A percentile compares a stretch with the other conserved stretches of the same genome.
phyloP scores from a whole-genome alignment of 257 asterid genomes.

The Euphrasia confusa region DNA sequence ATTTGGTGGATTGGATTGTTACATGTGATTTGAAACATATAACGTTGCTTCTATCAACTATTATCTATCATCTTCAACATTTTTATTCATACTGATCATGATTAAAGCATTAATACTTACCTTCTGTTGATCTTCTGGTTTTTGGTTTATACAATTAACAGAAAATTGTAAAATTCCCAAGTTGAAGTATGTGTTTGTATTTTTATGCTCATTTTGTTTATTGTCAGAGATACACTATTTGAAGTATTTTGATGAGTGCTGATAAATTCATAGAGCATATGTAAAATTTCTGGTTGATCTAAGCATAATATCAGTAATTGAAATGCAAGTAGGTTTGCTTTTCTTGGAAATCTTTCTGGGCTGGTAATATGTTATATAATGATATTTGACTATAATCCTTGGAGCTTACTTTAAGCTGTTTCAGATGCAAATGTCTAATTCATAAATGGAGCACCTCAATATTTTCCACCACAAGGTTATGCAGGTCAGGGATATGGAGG shows the following conservation, averaged over 20 bases:
- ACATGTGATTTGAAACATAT: neutral
- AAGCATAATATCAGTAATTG: conserved; percentile 57
- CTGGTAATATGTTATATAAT: neutral
- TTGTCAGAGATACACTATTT: neutral
- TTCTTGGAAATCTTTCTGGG: neutral
- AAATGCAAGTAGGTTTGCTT: conserved; percentile 51
- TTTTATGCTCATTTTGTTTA: neutral
- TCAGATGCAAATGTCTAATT: conserved; percentile 34
- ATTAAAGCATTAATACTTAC: neutral
- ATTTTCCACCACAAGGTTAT: no score
- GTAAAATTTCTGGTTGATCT: conserved; percentile 69
- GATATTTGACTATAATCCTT: no score
- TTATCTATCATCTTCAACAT: neutral
- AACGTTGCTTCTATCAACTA: neutral
- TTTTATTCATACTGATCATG: neutral
- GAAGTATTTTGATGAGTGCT: conserved; percentile 1
- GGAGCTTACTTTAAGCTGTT: conserved; percentile 9
- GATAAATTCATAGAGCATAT: conserved; percentile 5
- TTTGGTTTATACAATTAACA: neutral
- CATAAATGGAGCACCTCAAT: no score
- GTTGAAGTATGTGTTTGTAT: neutral
- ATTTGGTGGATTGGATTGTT: neutral
- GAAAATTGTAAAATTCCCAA: neutral
- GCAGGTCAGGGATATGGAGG: no score
- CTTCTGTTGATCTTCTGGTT: neutral